Percentiles rank a stretch among this genome's conserved stretches.
Conservation (phyloP, 192 early-diverging fungal species). For the Entophlyctis luteolus region DNA sequence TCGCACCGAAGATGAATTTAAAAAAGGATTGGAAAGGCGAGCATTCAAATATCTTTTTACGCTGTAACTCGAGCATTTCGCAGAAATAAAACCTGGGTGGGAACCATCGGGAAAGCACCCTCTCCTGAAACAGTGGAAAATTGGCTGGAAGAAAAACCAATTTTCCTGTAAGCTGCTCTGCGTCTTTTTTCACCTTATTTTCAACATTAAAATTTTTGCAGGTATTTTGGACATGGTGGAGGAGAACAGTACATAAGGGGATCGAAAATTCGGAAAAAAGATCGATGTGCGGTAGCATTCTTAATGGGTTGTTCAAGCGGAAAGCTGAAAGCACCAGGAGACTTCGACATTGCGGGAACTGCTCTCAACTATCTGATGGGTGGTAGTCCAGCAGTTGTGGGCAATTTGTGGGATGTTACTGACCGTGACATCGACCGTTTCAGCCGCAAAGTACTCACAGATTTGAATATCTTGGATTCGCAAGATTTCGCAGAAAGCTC, state of each 20-base stretch:
- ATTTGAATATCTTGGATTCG: constrained; percentile 66
- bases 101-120: constrained; percentile 65
- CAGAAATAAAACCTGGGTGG: constrained; percentile 62
- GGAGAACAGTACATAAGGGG: constrained; percentile 78
- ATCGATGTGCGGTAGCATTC: constrained; percentile 71
- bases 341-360: constrained; percentile 86
- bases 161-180: constrained; percentile 55
- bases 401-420: constrained; percentile 98
- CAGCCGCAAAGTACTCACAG: constrained; percentile 61
- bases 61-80: neutral
- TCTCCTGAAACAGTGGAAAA: constrained; percentile 59
- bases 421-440: constrained; percentile 94
- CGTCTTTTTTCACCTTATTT: neutral
- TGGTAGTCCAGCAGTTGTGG: constrained; percentile 80
- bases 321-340: constrained; percentile 62
- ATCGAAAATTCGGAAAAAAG: constrained; percentile 59
- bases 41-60: neutral
- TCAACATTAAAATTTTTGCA: constrained; percentile 24
- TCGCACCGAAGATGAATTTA: constrained; percentile 77
- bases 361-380: constrained; percentile 80
- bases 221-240: constrained; percentile 93
- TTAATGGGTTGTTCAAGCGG: constrained; percentile 96
- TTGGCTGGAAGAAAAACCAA: constrained; percentile 52
- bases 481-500: neutral
- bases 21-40: constrained; percentile 42